Conservation (phyloP, 2,329 filamentous ascomycete genomes). For the Alternaria burnsii region DNA sequence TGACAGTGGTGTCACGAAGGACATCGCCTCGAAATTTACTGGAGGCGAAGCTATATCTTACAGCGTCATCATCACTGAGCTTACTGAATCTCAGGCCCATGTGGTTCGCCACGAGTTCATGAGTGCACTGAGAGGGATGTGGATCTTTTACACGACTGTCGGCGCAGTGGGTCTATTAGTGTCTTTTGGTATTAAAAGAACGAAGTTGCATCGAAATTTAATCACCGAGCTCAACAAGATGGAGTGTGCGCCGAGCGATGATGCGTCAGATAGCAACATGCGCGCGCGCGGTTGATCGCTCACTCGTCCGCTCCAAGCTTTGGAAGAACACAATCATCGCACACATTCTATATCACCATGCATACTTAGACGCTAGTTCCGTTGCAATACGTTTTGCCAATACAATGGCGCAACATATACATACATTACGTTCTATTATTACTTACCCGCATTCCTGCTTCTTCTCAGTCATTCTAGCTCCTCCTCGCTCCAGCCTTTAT, state of each 20-base stretch:
- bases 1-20: conserved; percentile 25
- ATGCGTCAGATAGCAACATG: neutral
- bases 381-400: neutral
- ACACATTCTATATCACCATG: neutral
- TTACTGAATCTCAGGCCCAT: conserved; percentile 42
- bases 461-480: neutral
- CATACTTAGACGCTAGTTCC: neutral
- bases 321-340: neutral
- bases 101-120: conserved; percentile 55
- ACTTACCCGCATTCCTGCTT: neutral
- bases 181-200: conserved; percentile 47
- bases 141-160: conserved; percentile 60
- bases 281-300: neutral
- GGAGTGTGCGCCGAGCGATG: neutral
- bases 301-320: neutral
- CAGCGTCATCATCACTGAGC: conserved; percentile 25
- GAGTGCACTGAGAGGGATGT: conserved; percentile 57
- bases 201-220: conserved; percentile 28
- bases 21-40: conserved; percentile 37
- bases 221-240: neutral
- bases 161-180: conserved; percentile 46
- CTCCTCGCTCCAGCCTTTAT: neutral
- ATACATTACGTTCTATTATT: neutral
- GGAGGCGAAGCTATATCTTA: conserved; percentile 46
- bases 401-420: neutral